phyloP scores from a whole-genome alignment of 768 basidiomycete species.

The Cystobasidium ongulense region DNA sequence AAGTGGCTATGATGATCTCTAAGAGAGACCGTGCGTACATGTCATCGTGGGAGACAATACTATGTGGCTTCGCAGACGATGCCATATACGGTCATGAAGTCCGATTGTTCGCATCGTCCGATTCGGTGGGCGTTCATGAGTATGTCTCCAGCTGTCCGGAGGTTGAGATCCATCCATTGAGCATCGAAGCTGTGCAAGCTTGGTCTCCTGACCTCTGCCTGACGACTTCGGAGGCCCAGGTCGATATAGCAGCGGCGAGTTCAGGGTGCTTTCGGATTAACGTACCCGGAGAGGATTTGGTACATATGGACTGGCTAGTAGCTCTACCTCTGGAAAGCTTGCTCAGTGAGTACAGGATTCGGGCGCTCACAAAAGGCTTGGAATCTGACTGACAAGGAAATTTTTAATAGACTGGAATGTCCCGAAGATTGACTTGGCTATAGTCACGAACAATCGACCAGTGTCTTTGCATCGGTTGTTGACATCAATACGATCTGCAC shows the following conservation, averaged over 20 bases:
- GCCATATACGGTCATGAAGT: background rate
- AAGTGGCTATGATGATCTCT: background rate
- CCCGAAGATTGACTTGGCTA: conserved; percentile 60
- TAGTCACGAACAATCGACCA: conserved; percentile 72
- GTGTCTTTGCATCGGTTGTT: conserved; percentile 62
- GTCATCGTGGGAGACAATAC: conserved; percentile 15
- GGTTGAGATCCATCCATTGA: background rate
- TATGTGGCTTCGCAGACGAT: conserved; percentile 16
- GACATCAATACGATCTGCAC: conserved; percentile 53
- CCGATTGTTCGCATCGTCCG: background rate
- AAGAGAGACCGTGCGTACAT: background rate
- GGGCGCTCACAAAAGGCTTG: background rate
- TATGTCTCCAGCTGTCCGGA: background rate
- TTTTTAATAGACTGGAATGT: conserved; percentile 60
- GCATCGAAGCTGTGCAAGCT: background rate
- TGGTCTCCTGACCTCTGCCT: conserved; percentile 8
- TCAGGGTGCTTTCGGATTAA: background rate
- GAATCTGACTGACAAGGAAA: conserved; percentile 24
- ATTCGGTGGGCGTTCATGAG: background rate
- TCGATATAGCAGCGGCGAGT: background rate
- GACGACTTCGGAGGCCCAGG: background rate
- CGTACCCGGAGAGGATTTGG: conserved; percentile 47
- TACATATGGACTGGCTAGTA: conserved; percentile 57
- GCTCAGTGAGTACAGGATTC: conserved; percentile 49
- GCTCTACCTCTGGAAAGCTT: conserved; percentile 56